Base-by-base conservation (phyloP, 495 filamentous ascomycete genomes). In the Talaromyces proteolyticus region DNA sequence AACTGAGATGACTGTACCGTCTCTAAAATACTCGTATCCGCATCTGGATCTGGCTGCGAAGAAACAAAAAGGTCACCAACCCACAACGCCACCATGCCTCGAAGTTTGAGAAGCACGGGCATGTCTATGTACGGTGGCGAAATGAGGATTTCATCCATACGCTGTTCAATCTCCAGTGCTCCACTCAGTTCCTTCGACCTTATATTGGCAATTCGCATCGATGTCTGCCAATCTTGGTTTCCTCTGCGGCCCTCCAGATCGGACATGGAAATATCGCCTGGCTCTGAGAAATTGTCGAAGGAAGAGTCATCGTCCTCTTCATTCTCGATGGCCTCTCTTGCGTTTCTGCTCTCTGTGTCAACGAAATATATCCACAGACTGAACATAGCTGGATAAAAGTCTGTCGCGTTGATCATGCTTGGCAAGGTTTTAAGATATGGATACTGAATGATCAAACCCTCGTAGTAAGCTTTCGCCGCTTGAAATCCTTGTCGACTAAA, bases 341-440 rank as follows among this genome's bases (percentile, higher is more conserved):
- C 61, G n/a, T 22, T 38, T 2, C 66, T 73, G 54, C 69, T 74
- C 52, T 75, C 66, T 45, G 75, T 66, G 49, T 83, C 74, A 1
- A 79, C 62, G 16, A 79, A 72, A 54, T 81, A 84, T 20, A 88
- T 71, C 80, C 84, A 86, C 14, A 85, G 65, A 4, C 74, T 75
- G 40, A 86, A 79, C 78, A 87, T 79, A n/a, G 78, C 79, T 5
- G 80, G 79, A 54, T 85, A 85, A 54, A 87, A 85, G 22, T 78
- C 71, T 42, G 77, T 48, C 21, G 82, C 64, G 53, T 71, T 79
- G 39, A 73, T 60, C 19, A 60, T 61, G 49, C 64, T 54, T 2
- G 76, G 70, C 14, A 59, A 51, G n/a, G 57, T 53, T 52, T 77
- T 77, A 12, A 70, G 70, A 55, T 72, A 79, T 0, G 83, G 83